Evolutionary conservation across 257 asterid species (phyloP), one percentile per base, ranked within the genome.

Genomic region (Schizonepeta tenuifolia): DNA sequence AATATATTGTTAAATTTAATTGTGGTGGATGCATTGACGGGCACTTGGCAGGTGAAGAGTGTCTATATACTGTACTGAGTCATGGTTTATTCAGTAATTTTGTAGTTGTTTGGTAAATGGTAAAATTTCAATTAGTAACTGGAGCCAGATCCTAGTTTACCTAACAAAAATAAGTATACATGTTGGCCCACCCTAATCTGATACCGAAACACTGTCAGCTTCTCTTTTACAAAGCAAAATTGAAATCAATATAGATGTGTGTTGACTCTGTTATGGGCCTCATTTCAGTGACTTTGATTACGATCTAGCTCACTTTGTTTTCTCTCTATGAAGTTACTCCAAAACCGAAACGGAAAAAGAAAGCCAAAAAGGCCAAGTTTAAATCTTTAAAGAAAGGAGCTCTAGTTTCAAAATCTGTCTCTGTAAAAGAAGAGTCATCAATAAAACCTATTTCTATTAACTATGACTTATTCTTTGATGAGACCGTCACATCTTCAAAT

Each of bases 331-430:
- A 85, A 2, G 73, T 79, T 71, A 78, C 80, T 82, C 79, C 84
- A 28, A 95, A 83, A 70, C 77, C 89, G 56, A 95, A 88, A 85
- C 77, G 83, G 18, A 95, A 92, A 92, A 95, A 90, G 91, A 92
- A 88, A 84, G 57, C 84, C 51, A 92, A 88, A 81, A 95, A 95
- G 44, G 74, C 97, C 60, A 95, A 92, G 90, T 90, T 92, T 87
- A 95, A 90, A 80, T 95, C 96, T 70, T 78, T 92, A 87, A 92
- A 86, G 96, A 95, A 85, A 86, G 97, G 92, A 68, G 80, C 92
- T 74, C 79, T 92, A 46, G 87, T 83, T 71, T 82, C 97, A 59
- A 90, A 84, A 76, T 61, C 86, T 14, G 67, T 79, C 71, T 63
- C 84, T 11, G 41, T 81, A 67, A 90, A 86, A 77, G 94, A 84